Evolutionary conservation across 2,329 filamentous ascomycete genomes (phyloP), one percentile per base, ranked within the genome.

Genomic region (Aspergillus hiratsukae): DNA sequence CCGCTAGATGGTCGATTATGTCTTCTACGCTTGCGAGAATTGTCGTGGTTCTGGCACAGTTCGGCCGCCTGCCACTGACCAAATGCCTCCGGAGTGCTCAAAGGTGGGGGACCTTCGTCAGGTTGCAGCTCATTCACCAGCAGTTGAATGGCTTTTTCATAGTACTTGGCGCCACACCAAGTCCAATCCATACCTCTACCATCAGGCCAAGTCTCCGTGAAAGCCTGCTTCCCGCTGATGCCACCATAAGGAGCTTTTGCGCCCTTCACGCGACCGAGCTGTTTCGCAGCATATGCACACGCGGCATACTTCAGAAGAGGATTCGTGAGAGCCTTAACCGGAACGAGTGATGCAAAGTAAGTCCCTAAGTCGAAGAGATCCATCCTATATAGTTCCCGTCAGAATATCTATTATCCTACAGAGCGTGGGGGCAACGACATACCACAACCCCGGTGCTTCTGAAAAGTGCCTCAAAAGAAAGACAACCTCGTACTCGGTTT

Each of bases 161-260:
- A 87, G 66, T 86, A 86, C 55, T 84, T 83, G 1, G 83, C 81
- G 1, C 81, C 83, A 59, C 81, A 81, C 72, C 84, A 86, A 57
- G 77, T 79, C 81, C 84, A 86, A 61, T 86, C 81, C 8, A 82
- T 72, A 21, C 74, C 69, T 9, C 73, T 71, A 5, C 75, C 71
- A 37, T 79, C 77, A 31, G 80, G 78, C 66, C 80, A 82, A 6
- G 79, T 59, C 64, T 84, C 81, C 76, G 83, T 83, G 11, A 74
- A 74, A 10, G 81, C 78, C 62, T 80, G 81, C 23, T 67, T 69
- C 2, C 67, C 64, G 51, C 66, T 70, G 23, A 78, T 76, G 5
- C 78, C 80, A 48, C 81, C 78, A 55, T 79, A 70, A 37, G 78
- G 70, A 3, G 80, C 76, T 59, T 82, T 83, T 29, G 69, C 71